These are phyloP conservation scores for Claviceps maximensis DNA, from an alignment of 2,329 filamentous ascomycete species.

Conservation along the genomic window DNA sequence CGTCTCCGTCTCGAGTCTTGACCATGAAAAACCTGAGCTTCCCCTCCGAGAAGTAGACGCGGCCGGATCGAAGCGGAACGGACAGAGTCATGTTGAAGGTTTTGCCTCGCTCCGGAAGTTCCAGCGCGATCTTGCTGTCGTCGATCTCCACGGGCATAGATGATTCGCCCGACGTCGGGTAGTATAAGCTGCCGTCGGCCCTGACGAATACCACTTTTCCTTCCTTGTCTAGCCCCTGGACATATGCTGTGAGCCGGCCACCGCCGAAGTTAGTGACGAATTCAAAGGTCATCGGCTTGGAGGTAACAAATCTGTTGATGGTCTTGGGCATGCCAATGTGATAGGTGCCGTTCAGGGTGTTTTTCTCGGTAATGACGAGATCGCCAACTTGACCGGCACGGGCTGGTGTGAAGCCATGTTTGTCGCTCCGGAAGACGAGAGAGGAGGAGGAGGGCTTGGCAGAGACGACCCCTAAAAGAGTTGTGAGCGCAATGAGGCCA, in stretches of 20 bases:
- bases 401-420: slow-evolving; percentile 18
- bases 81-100: slow-evolving; percentile 27
- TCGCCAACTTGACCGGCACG: slow-evolving; percentile 18
- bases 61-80: slow-evolving; percentile 25
- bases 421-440: neutral
- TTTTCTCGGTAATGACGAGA: slow-evolving; percentile 23
- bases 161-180: slow-evolving; percentile 26
- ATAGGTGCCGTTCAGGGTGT: slow-evolving; percentile 27
- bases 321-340: slow-evolving; percentile 6
- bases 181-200: slow-evolving; percentile 27
- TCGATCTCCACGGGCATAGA: slow-evolving; percentile 22
- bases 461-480: slow-evolving; percentile 9
- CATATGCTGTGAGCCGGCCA: slow-evolving; percentile 28
- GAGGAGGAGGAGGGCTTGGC: slow-evolving; percentile 9
- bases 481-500: slow-evolving; percentile 5
- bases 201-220: slow-evolving; percentile 28
- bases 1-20: slow-evolving; percentile 15
- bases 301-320: neutral
- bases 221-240: slow-evolving; percentile 29
- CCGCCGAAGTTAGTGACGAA: slow-evolving; percentile 31
- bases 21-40: slow-evolving; percentile 30
- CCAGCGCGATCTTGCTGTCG: slow-evolving; percentile 27
- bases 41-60: slow-evolving; percentile 32
- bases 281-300: slow-evolving; percentile 13
- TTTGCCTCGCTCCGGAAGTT: slow-evolving; percentile 23